Base-by-base conservation (phyloP, 495 filamentous ascomycete species). In the Aspergillus steynii region DNA sequence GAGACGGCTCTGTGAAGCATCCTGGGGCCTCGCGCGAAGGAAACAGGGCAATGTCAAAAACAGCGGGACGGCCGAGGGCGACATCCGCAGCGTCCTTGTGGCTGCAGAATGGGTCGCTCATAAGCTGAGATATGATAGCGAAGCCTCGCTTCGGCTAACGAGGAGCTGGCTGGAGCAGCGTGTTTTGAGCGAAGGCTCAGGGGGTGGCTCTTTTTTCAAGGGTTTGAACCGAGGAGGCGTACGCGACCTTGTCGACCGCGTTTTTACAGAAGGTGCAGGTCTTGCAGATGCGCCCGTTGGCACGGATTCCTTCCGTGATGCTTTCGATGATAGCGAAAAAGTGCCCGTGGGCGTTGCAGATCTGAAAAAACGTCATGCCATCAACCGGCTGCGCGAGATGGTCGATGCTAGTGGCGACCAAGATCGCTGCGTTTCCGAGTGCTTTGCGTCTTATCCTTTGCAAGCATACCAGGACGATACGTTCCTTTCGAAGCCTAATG, bases 41-140 rank as follows among this genome's bases (percentile, higher is more conserved):
- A 83, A 84, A 72, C 76, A 91, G 77, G 66, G 81, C 68, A 66
- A 80, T 72, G 69, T 77, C 10, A 76, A 71, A 55, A 70, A 67
- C 51, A 71, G 65, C 52, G 78, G 88, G 53, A 89, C 87, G 50
- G 87, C 86, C 10, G 92, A 96, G 67, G 95, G 95, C 45, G 95
- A 99, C 71, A 88, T 99, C 37, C 85, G 95, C 63, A 91, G 92
- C 27, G 84, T 97, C 29, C 89, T 99, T 80, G 95, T 99, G 8
- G 90, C 94, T 7, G 91, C 90, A 29, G 93, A 99, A 80, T 97
- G 93, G 92, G 90, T 95, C 48, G 94, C 95, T 34, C 83, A 88
- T 31, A 91, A 91, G 65, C 75, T 97, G 37, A 83, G 85, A 61
- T 85, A 89, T 14, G 80, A 73, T 59, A 68, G 53, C 60, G 64